Base-by-base conservation (phyloP, 2,329 filamentous ascomycete genomes). In the Penicillium sp. region DNA sequence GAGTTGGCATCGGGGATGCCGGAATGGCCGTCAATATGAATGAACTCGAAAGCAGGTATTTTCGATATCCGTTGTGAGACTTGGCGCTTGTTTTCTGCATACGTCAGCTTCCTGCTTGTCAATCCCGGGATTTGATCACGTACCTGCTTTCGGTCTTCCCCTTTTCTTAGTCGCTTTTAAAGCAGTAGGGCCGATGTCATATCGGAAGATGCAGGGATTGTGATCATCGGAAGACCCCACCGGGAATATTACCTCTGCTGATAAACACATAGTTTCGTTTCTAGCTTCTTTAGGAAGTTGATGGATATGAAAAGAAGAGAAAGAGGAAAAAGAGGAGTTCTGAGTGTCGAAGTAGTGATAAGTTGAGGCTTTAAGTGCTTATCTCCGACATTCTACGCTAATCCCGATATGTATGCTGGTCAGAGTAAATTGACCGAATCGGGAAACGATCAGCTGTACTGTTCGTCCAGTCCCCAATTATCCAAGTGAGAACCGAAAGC, bases 81-180 rank as follows among this genome's bases (percentile, higher is more conserved):
- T 13, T 9, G 6, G 8, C 19, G 39, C 13, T 33, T 52, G 9
- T 19, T 33, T 14, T 24, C 50, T 46, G 21, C 2, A 31, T 3
- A 24, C 9, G 1, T 51, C 35, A 26, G 29, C 5, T 7, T 22
- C 9, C 7, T 31, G 6, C 9, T 16, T 10, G 5, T 6, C 13
- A 7, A 51, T 1, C 22, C 11, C 2, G 22, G 11, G 3, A 43
- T 11, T 11, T 19, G 26, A 35, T 22, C 13, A 41, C 41, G 2
- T 37, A 53, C 51, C 47, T 27, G 39, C 27, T 53, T 48, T 48
- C 29, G 52, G 52, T 24, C 52, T 37, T 22, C 52, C 52, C 22
- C 45, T 44, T 4, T 48, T 54, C 24, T 37, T 54, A 7, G 52
- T 22, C 5, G 31, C 11, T 26, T 48, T 48, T 22, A 21, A 47